A percentile compares a stretch with the other conserved stretches of the same genome.
Evolutionary conservation across 2,329 filamentous ascomycete genomes (phyloP).

Genomic region (Geoglossum cookeanum): DNA sequence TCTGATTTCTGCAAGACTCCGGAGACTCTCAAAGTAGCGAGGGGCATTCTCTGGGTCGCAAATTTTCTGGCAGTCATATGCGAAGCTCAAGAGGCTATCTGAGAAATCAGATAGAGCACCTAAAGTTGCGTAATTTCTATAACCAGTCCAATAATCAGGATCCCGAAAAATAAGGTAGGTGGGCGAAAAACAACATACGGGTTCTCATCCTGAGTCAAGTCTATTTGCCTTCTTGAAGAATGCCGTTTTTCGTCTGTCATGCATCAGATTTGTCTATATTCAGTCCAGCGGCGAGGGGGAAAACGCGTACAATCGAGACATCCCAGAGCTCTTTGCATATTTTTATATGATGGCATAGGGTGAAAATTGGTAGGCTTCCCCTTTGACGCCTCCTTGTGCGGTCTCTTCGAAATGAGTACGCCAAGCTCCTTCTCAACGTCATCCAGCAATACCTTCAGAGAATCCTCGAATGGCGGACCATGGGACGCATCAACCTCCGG

Average conservation of each 20-base stretch:
- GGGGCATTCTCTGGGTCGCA: constrained; percentile 34
- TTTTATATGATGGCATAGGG: constrained; percentile 19
- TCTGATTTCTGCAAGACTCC: constrained; percentile 35
- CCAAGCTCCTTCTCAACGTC: constrained; percentile 39
- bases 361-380: constrained; percentile 15
- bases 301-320: constrained; percentile 18
- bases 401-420: constrained; percentile 28
- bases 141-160: not conserved
- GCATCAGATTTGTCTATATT: not conserved
- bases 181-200: constrained; percentile 14
- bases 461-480: constrained; percentile 21
- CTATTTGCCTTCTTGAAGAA: constrained; percentile 5
- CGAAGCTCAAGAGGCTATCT: constrained; percentile 40
- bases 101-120: constrained; percentile 43
- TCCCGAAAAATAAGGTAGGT: not conserved
- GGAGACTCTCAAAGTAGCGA: constrained; percentile 48
- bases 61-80: constrained; percentile 39
- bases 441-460: constrained; percentile 31
- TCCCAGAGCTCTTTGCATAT: constrained; percentile 21
- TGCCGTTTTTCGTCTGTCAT: not conserved
- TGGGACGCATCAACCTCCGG: constrained; percentile 17
- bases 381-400: constrained; percentile 16
- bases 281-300: not conserved
- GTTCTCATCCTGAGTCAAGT: constrained; percentile 15
- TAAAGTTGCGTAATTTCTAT: constrained; percentile 39